Evolutionary conservation across 164 flowering plant species (phyloP), one percentile per base, ranked within the genome.

Genomic region (Macadamia tetraphylla): DNA sequence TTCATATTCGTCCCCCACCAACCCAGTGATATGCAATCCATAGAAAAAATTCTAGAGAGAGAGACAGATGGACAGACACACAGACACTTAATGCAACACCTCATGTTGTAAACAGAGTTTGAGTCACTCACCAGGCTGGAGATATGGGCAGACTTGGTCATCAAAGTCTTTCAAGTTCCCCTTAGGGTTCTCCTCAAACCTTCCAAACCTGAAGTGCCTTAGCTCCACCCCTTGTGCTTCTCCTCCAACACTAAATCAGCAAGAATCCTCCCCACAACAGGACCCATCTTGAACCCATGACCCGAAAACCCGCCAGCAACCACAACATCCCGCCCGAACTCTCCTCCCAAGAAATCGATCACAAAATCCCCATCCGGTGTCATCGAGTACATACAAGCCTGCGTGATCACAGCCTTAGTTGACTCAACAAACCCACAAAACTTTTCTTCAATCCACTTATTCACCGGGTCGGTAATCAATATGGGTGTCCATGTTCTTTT

Each of bases 281-380:
- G 97, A 2, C 82, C 89, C 98, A 95, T 90, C 85, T 95, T 95
- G 81, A 95, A 95, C 73, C 99, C 99, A 63, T 95, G 99, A 10
- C 99, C 99, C 0, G 99, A 95, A 68, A 95, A 95, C 61, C 98
- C 99, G 0, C 94, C 95, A 0, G 84, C 98, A 4, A 92, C 60
- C 67, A 87, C 94, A 70, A 92, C 89, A 68, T 95, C 94, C 65
- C 80, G 70, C 58, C 88, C 98, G 29, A 92, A 88, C 75, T 85
- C 88, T 13, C 93, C 92, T 0, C 98, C 96, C 63, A 91, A 53
- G 67, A 84, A 89, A 74, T 95, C 99, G 15, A 95, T 87, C 83
- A 92, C 85, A 42, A 69, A 91, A 67, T 95, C 99, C 69, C 84
- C 94, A 62, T 92, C 98, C 0, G 96, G 95, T 5, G 96, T 95